A percentile compares a stretch with the other conserved stretches of the same genome.
Conservation (phyloP, 2,329 filamentous ascomycete genomes). For the Ciborinia camelliae region DNA sequence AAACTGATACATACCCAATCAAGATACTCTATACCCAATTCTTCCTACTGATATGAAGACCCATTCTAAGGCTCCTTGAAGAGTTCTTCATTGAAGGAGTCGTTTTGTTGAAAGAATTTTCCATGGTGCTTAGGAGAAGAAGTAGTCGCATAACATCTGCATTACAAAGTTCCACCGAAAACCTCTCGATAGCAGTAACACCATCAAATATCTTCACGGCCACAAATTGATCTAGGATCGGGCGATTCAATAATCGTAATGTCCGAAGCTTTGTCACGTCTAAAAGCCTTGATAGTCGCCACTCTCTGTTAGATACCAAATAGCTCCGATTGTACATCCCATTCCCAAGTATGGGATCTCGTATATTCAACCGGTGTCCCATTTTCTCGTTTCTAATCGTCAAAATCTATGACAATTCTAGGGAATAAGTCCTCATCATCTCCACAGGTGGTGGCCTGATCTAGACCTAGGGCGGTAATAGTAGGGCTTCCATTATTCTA, state of each 20-base stretch:
- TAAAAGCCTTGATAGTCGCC: neutral
- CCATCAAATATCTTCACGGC: neutral
- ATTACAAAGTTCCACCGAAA: neutral
- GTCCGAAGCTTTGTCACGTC: conserved; percentile 6
- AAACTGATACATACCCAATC: neutral
- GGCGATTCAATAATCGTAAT: conserved; percentile 6
- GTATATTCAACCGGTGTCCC: neutral
- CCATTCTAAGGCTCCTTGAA: neutral
- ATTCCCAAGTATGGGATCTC: neutral
- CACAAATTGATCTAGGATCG: too few species aligned
- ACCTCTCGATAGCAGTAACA: neutral
- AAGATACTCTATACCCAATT: neutral
- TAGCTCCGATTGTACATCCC: neutral
- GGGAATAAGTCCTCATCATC: neutral
- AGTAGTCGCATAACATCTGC: neutral
- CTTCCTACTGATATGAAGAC: neutral
- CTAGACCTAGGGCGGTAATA: neutral
- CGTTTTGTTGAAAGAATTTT: neutral
- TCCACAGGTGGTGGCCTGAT: too few species aligned
- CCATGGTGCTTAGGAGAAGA: neutral
- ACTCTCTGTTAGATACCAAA: neutral
- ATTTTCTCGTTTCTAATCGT: neutral
- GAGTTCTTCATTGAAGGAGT: neutral
- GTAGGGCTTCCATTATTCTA: conserved; percentile 7
- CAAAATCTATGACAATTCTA: neutral